A percentile compares a stretch with the other conserved stretches of the same genome.
These are phyloP conservation scores for Podospora pseudopauciseta DNA, from an alignment of 495 filamentous ascomycete species.

Conservation along the genomic window DNA sequence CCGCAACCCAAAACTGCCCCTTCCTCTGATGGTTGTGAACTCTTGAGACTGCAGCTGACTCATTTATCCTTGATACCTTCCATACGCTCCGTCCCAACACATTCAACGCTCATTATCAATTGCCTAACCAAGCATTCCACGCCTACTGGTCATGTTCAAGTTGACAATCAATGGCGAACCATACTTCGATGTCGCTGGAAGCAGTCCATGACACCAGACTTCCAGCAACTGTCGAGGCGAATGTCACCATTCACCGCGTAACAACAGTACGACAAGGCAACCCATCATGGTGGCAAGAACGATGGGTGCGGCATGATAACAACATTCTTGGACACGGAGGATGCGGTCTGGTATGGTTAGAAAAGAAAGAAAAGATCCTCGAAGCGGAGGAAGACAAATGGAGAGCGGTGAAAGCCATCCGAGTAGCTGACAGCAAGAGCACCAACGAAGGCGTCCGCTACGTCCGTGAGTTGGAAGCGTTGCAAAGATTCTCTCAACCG, in stretches of 20 bases:
- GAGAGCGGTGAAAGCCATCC: slow-evolving; percentile 34
- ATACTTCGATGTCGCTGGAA: background rate
- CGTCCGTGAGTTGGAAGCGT: slow-evolving; percentile 40
- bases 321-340: slow-evolving; percentile 30
- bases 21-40: too few relatives aligned
- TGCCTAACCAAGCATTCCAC: background rate
- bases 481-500: slow-evolving; percentile 42
- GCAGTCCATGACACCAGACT: background rate
- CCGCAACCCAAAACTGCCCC: too few relatives aligned
- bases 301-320: slow-evolving; percentile 25
- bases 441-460: slow-evolving; percentile 25
- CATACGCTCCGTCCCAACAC: too few relatives aligned
- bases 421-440: slow-evolving; percentile 5
- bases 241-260: slow-evolving; percentile 5
- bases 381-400: slow-evolving; percentile 13
- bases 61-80: too few relatives aligned
- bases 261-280: background rate
- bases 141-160: slow-evolving; percentile 17
- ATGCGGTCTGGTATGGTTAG: slow-evolving; percentile 37
- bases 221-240: background rate
- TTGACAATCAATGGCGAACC: background rate
- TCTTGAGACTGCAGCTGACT: too few relatives aligned
- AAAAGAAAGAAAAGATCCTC: slow-evolving; percentile 28
- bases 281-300: slow-evolving; percentile 18
- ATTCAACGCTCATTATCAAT: too few relatives aligned